Evolutionary conservation across 352 stramenopile genomes (phyloP).

Genomic region (Aphanomyces invadans): DNA sequence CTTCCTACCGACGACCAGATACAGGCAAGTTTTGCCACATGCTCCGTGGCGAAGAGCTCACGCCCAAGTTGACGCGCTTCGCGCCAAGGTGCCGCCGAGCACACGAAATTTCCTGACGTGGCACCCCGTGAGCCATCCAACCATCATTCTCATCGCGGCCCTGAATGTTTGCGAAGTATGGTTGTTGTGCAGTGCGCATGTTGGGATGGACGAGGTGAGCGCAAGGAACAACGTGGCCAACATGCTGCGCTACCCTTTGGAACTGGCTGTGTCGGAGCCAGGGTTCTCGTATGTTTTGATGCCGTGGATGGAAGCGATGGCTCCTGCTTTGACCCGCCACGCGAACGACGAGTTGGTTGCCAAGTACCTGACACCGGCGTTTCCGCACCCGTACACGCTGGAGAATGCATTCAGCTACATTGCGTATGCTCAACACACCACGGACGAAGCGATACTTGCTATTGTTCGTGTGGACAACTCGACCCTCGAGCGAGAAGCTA

Average conservation of each 20-base stretch:
- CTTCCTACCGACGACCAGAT: too few relatives aligned
- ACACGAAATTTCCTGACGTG: too few relatives aligned
- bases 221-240: too few relatives aligned
- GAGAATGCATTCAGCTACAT: neutral
- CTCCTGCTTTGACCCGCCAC: neutral
- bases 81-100: too few relatives aligned
- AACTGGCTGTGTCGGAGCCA: neutral
- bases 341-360: neutral
- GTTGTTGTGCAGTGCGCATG: too few relatives aligned
- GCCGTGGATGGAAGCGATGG: neutral
- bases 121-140: too few relatives aligned
- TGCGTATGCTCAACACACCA: neutral
- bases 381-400: neutral
- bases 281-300: neutral
- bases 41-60: too few relatives aligned
- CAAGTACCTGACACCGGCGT: neutral
- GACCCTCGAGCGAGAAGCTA: neutral
- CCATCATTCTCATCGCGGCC: too few relatives aligned
- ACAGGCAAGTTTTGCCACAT: too few relatives aligned
- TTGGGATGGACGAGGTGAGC: too few relatives aligned
- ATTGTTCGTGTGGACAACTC: neutral
- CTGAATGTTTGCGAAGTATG: too few relatives aligned
- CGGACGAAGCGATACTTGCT: neutral
- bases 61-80: too few relatives aligned
- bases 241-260: neutral